A percentile compares a stretch with the other conserved stretches of the same genome.
These are phyloP conservation scores for Trichoderma semiorbis DNA, from an alignment of 2,329 filamentous ascomycete species.

Conservation along the genomic window DNA sequence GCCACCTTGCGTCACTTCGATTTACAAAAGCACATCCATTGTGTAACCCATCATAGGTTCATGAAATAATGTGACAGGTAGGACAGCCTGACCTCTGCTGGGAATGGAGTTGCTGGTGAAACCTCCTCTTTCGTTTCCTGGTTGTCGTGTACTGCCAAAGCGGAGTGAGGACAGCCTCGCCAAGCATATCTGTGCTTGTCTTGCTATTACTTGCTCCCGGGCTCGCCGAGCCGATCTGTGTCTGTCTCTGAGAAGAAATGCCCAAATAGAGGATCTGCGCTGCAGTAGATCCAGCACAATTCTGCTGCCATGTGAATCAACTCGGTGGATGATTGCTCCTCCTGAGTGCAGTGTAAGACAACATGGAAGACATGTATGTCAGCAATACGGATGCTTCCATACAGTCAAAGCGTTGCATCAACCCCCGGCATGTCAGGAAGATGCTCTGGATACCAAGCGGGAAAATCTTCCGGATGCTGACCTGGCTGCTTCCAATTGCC, in stretches of 20 bases:
- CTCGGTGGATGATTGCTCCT: neutral
- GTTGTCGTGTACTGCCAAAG: neutral
- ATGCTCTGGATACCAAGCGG: neutral
- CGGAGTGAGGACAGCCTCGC: neutral
- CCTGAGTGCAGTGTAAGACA: neutral
- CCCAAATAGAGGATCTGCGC: neutral
- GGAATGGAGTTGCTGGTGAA: neutral
- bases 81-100: neutral
- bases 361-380: neutral
- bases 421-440: neutral
- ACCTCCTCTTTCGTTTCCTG: neutral
- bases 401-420: neutral
- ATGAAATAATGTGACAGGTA: neutral
- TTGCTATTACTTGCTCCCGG: neutral
- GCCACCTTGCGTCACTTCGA: neutral
- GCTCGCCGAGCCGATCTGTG: neutral
- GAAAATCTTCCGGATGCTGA: neutral
- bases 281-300: neutral
- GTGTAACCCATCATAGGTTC: neutral
- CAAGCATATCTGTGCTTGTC: neutral
- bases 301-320: neutral
- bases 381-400: slow-evolving; percentile 2
- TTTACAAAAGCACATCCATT: neutral
- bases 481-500: neutral
- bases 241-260: neutral